Evolutionary conservation across 139 green algal species (phyloP).

Genomic region (Chlorella sp.): DNA sequence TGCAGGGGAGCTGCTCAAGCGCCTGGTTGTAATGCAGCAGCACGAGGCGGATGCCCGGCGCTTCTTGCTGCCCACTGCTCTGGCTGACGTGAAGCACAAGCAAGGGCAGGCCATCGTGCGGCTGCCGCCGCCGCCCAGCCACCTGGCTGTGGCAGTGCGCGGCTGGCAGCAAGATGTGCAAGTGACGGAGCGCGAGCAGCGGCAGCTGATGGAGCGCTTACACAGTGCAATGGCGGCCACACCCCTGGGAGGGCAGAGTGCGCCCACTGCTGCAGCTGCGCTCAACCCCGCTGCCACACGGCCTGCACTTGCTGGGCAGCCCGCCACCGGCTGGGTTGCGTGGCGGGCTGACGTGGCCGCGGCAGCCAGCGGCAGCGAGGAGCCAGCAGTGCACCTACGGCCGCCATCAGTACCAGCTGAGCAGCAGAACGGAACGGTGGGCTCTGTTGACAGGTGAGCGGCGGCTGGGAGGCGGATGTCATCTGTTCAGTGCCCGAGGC

Average conservation of each 20-base stretch:
- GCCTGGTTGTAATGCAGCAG: not conserved
- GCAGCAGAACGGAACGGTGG: not conserved
- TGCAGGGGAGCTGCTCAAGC: not conserved
- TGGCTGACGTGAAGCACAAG: no score
- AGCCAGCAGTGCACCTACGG: not conserved
- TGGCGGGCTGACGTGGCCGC: not conserved
- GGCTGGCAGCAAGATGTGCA: no score
- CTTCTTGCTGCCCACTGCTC: no score
- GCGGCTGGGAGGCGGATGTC: no score
- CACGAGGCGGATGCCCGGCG: not conserved
- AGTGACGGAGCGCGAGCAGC: no score
- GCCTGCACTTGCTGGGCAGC: not conserved
- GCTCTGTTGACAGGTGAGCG: not conserved
- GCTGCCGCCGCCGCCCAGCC: slow-evolving; percentile 9
- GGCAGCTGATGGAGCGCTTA: no score
- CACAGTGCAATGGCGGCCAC: not conserved
- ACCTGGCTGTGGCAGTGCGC: not conserved
- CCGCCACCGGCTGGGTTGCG: not conserved
- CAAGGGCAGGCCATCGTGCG: not conserved
- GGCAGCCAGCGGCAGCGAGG: not conserved
- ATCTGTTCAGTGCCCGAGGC: no score
- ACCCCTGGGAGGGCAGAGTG: not conserved
- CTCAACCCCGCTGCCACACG: not conserved
- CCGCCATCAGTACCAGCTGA: not conserved
- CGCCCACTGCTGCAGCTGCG: not conserved